Evolutionary conservation across 306 rosid species (phyloP).

Genomic region (Abrus pulchellus): DNA sequence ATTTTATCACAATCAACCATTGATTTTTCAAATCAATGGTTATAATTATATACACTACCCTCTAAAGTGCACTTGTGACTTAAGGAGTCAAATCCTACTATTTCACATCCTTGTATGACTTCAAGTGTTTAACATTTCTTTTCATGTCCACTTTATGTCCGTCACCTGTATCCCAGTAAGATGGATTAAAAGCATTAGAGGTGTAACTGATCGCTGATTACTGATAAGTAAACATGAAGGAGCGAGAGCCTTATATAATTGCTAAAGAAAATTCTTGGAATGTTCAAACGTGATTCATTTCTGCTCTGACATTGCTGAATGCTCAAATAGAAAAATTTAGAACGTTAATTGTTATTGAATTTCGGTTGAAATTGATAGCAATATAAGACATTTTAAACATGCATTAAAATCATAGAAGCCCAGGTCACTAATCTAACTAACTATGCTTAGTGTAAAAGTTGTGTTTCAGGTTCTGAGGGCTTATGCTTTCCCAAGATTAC

Average conservation of each 20-base stretch:
- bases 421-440: conserved; percentile 25
- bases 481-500: conserved; percentile 3
- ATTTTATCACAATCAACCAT: not conserved
- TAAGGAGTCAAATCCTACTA: not conserved
- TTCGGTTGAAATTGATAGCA: conserved; percentile 33
- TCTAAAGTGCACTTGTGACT: not conserved
- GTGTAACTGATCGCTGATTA: not conserved
- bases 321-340: conserved; percentile 1
- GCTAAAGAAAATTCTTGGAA: conserved; percentile 30
- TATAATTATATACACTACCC: not conserved
- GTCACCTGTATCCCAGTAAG: conserved; percentile 1
- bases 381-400: conserved; percentile 26
- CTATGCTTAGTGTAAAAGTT: not conserved
- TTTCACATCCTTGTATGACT: conserved; percentile 23
- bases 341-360: conserved; percentile 1
- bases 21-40: not conserved
- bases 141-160: conserved; percentile 32
- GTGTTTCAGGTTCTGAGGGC: conserved; percentile 30
- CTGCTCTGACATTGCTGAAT: conserved; percentile 13
- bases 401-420: conserved; percentile 11
- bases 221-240: conserved; percentile 26
- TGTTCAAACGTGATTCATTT: conserved; percentile 34
- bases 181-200: conserved; percentile 26
- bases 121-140: not conserved
- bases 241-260: conserved; percentile 6